These are phyloP conservation scores for Lentinula sp. DNA, from an alignment of 768 basidiomycete genomes.

Conservation along the genomic window DNA sequence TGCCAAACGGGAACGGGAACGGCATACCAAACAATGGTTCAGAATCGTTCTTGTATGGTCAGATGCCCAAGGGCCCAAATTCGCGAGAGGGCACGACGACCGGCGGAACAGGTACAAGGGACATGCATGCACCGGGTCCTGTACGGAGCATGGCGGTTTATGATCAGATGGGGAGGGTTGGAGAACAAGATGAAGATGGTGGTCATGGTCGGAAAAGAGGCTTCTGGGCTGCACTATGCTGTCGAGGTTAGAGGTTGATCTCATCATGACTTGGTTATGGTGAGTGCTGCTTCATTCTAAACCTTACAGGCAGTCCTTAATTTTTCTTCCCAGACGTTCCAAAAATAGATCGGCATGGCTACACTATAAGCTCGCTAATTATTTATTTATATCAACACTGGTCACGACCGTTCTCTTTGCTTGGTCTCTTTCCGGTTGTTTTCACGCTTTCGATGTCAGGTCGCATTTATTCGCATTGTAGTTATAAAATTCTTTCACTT, in stretches of 20 bases:
- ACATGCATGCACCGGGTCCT: slow-evolving; percentile 22
- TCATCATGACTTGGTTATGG: neutral
- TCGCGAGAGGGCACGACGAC: slow-evolving; percentile 51
- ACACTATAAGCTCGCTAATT: neutral
- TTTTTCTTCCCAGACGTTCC: neutral
- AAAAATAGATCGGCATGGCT: slow-evolving; percentile 6
- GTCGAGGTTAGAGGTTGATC: slow-evolving; percentile 41
- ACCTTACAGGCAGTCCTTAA: neutral
- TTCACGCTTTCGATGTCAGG: slow-evolving; percentile 6
- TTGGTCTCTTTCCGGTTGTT: neutral
- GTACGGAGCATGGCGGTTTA: slow-evolving; percentile 57
- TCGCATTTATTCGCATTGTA: slow-evolving; percentile 6
- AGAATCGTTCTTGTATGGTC: slow-evolving; percentile 67
- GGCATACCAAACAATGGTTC: slow-evolving; percentile 47
- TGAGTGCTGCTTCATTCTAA: neutral
- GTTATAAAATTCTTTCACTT: neutral
- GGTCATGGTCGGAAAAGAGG: slow-evolving; percentile 57
- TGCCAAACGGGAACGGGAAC: slow-evolving; percentile 24
- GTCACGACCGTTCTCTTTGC: neutral
- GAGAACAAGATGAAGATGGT: slow-evolving; percentile 61
- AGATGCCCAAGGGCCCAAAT: slow-evolving; percentile 30
- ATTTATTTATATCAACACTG: neutral
- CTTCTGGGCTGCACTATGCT: slow-evolving; percentile 64
- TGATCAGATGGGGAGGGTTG: slow-evolving; percentile 54
- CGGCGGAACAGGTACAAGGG: slow-evolving; percentile 31